These are phyloP conservation scores for Neoboletus magnificus DNA, from an alignment of 768 basidiomycete genomes.

Conservation along the genomic window DNA sequence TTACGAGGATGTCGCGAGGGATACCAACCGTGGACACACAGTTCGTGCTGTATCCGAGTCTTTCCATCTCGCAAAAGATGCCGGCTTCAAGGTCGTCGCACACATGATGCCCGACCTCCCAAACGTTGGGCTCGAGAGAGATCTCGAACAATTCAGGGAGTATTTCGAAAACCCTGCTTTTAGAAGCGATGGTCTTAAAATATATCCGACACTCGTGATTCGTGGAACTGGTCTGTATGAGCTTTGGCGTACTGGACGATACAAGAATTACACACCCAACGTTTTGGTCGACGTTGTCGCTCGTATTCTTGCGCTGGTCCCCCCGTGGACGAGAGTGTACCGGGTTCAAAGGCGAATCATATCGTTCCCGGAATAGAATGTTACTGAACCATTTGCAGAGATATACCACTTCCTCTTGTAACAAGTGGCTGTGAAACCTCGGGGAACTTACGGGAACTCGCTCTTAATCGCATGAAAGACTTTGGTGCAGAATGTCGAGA, in stretches of 20 bases:
- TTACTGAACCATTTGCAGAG: constrained; percentile 44
- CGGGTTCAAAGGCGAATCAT: constrained; percentile 81
- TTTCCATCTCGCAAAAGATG: constrained; percentile 97
- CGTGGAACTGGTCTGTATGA: constrained; percentile 95
- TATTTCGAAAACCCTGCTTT: constrained; percentile 99
- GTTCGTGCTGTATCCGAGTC: constrained; percentile 96
- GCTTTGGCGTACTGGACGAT: constrained; percentile 93
- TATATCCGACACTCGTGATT: constrained; percentile 98
- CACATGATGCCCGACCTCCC: constrained; percentile 99
- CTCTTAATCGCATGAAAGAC: constrained; percentile 97
- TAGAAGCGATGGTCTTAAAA: constrained; percentile 94
- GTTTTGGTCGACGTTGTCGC: constrained; percentile 97
- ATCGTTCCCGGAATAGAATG: background rate
- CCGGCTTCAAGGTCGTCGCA: constrained; percentile 98
- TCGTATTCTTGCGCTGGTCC: constrained; percentile 90
- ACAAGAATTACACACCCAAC: constrained; percentile 99
- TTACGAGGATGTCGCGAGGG: constrained; percentile 98
- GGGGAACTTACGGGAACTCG: constrained; percentile 93
- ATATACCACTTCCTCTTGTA: constrained; percentile 95
- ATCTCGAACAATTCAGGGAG: constrained; percentile 98
- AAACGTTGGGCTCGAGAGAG: constrained; percentile 95
- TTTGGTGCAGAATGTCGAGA: constrained; percentile 97
- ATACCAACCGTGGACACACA: constrained; percentile 98
- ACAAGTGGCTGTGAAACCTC: constrained; percentile 97
- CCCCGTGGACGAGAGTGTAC: constrained; percentile 98